A percentile compares a stretch with the other conserved stretches of the same genome.
phyloP scores from a whole-genome alignment of 208 protist species.

The Crithidia fasciculata region DNA sequence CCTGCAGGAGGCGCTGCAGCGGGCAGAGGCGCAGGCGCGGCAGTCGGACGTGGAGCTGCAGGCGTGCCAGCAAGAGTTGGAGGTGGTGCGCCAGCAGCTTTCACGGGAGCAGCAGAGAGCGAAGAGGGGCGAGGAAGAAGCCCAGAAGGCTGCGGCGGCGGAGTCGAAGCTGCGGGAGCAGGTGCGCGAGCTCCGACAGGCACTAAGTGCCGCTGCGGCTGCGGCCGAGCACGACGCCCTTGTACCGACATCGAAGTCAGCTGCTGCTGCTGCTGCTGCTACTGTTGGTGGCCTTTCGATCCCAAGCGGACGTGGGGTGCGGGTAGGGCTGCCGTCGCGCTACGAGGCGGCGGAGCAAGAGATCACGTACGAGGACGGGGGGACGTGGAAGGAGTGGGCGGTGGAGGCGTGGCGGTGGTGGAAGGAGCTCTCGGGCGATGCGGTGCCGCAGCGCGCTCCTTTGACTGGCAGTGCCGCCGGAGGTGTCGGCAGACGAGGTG shows the following conservation, averaged over 20 bases:
- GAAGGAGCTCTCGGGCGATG: slow-evolving; percentile 9
- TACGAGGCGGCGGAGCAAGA: slow-evolving; percentile 6
- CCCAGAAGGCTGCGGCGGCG: neutral
- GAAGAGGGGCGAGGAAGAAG: slow-evolving; percentile 17
- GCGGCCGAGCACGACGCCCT: neutral
- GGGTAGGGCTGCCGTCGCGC: slow-evolving; percentile 2
- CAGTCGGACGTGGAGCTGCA: slow-evolving; percentile 12
- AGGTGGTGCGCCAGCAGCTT: slow-evolving; percentile 11
- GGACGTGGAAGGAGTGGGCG: slow-evolving; percentile 15
- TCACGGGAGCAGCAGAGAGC: slow-evolving; percentile 11
- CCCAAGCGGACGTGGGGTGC: slow-evolving; percentile 1
- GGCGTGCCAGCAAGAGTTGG: slow-evolving; percentile 7
- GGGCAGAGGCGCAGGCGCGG: slow-evolving; percentile 22
- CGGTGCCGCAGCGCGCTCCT: neutral
- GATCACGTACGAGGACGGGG: slow-evolving; percentile 10
- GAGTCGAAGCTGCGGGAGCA: slow-evolving; percentile 29
- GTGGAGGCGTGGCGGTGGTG: slow-evolving; percentile 16
- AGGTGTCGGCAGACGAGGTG: neutral
- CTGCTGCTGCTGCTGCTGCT: neutral
- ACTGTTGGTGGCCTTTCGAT: neutral
- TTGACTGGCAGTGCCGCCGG: neutral
- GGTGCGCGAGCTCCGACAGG: slow-evolving; percentile 17
- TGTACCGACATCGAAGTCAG: neutral
- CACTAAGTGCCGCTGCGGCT: slow-evolving; percentile 4
- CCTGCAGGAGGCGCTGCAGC: slow-evolving; percentile 35